Percentiles rank a stretch among this genome's conserved stretches.
These are phyloP conservation scores for Penicillium sp. DNA, from an alignment of 2,329 filamentous ascomycete species.

Conservation along the genomic window DNA sequence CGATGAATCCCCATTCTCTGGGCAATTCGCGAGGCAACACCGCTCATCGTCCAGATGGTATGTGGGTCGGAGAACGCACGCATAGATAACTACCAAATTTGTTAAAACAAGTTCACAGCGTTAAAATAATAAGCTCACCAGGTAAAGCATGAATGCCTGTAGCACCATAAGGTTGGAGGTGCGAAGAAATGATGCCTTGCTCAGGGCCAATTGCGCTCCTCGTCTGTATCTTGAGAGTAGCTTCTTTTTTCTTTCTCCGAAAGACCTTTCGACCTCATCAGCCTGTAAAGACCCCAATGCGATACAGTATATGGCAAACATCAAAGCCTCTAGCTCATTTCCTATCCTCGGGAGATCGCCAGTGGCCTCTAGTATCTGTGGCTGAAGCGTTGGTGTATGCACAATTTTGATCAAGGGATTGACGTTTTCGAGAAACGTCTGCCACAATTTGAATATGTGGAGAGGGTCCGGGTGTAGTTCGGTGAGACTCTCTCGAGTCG, in stretches of 20 bases:
- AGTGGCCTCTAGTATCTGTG: constrained; percentile 25
- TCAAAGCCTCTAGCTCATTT: constrained; percentile 57
- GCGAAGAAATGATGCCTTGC: constrained; percentile 35
- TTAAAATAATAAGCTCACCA: constrained; percentile 28
- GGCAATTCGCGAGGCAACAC: constrained; percentile 48
- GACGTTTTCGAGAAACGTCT: constrained; percentile 27
- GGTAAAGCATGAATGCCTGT: constrained; percentile 49
- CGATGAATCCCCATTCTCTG: constrained; percentile 52
- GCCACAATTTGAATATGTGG: constrained; percentile 28
- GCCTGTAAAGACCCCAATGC: constrained; percentile 33
- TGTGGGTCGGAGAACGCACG: constrained; percentile 46
- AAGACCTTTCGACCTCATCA: constrained; percentile 17
- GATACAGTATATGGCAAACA: constrained; percentile 67
- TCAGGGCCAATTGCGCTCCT: constrained; percentile 19
- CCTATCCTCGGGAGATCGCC: constrained; percentile 14
- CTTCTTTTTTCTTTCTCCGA: constrained; percentile 20
- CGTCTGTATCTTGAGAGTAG: constrained; percentile 15
- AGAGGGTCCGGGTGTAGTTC: constrained; percentile 18
- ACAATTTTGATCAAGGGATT: constrained; percentile 73
- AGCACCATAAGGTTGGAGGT: constrained; percentile 48
- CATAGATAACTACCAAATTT: constrained; percentile 27
- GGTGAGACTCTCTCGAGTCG: not conserved
- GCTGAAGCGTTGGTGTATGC: constrained; percentile 61
- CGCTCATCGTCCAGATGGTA: constrained; percentile 54
- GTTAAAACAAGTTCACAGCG: not conserved